Conservation (phyloP, 2,329 filamentous ascomycete species). For the Camptophora hylomeconis region DNA sequence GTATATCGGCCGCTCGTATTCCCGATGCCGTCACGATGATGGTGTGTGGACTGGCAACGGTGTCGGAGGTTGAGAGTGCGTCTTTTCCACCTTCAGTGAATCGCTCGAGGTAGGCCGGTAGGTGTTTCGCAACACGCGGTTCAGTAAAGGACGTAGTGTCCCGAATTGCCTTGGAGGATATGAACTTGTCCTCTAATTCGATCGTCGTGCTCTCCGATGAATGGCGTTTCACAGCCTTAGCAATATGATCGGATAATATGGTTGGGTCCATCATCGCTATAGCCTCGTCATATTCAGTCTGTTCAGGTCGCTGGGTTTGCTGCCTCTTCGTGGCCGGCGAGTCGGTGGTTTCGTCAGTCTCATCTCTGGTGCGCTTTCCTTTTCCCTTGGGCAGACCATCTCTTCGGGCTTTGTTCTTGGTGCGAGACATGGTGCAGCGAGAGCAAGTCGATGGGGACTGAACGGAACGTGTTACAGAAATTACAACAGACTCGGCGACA, state of each 20-base stretch:
- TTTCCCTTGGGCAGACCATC: slow-evolving; percentile 4
- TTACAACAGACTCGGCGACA: too few relatives aligned
- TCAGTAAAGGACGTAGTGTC: slow-evolving; percentile 68
- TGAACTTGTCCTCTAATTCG: slow-evolving; percentile 69
- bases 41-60: slow-evolving; percentile 67
- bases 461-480: too few relatives aligned
- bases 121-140: slow-evolving; percentile 53
- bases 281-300: slow-evolving; percentile 60
- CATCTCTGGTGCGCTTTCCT: slow-evolving; percentile 7
- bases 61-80: slow-evolving; percentile 51
- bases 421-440: slow-evolving; percentile 6
- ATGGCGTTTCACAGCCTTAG: slow-evolving; percentile 62
- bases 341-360: slow-evolving; percentile 3
- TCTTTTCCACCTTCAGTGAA: slow-evolving; percentile 40
- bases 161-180: slow-evolving; percentile 64
- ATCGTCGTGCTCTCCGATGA: slow-evolving; percentile 61
- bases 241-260: slow-evolving; percentile 73
- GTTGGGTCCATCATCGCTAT: slow-evolving; percentile 73
- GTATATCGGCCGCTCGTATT: slow-evolving; percentile 72
- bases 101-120: slow-evolving; percentile 66
- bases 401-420: slow-evolving; percentile 4
- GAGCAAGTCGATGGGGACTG: too few relatives aligned
- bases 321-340: slow-evolving; percentile 5
- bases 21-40: slow-evolving; percentile 78
- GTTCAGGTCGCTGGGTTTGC: slow-evolving; percentile 1